A percentile compares a stretch with the other conserved stretches of the same genome.
phyloP scores from a whole-genome alignment of 345 rosid genomes.

The Luvunga scandens region DNA sequence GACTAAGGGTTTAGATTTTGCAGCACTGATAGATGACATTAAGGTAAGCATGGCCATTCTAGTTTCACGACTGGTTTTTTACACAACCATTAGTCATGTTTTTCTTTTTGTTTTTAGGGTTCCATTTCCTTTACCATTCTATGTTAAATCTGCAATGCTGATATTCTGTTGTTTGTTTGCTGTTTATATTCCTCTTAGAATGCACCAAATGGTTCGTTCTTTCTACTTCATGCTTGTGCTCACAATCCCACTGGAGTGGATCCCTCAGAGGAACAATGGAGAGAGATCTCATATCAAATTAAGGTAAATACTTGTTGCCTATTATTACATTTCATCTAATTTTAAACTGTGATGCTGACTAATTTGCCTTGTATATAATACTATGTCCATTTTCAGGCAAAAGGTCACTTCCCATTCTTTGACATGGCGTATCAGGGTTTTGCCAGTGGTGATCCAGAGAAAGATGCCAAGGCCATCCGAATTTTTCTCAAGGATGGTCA shows the following conservation, averaged over 20 bases:
- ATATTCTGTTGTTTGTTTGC: background rate
- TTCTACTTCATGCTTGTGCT: slow-evolving; percentile 88
- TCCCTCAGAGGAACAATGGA: slow-evolving; percentile 94
- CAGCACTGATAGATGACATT: slow-evolving; percentile 79
- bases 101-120: background rate
- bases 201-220: slow-evolving; percentile 92
- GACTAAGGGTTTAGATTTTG: slow-evolving; percentile 81
- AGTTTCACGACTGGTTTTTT: background rate
- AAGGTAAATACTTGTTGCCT: slow-evolving; percentile 44
- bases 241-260: slow-evolving; percentile 98
- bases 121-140: background rate
- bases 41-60: slow-evolving; percentile 44
- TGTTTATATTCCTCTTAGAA: slow-evolving; percentile 38
- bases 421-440: slow-evolving; percentile 99
- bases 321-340: background rate
- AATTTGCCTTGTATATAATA: slow-evolving; percentile 9
- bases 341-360: background rate
- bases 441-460: slow-evolving; percentile 94
- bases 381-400: slow-evolving; percentile 46
- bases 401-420: slow-evolving; percentile 85
- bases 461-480: slow-evolving; percentile 91
- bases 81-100: background rate
- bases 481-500: slow-evolving; percentile 94
- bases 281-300: slow-evolving; percentile 78
- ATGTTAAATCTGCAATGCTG: background rate